Base-by-base conservation (phyloP, 108 stramenopile genomes). In the Cylindrotheca closterium region DNA sequence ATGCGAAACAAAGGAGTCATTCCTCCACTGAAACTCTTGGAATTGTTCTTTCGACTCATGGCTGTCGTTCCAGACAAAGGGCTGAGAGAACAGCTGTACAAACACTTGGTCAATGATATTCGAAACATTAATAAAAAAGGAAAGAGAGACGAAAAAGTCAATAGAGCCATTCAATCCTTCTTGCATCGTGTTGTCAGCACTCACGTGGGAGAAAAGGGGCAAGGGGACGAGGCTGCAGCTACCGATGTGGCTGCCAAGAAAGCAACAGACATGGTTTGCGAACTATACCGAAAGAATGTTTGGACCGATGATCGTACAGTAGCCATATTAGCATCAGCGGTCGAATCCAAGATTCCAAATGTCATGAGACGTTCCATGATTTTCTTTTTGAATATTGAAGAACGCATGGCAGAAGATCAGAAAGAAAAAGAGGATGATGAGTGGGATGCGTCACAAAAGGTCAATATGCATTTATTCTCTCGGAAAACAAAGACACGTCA, bases 301-400 rank as follows among this genome's bases (percentile, higher is more conserved):
- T 99, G 98, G 98, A 96, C 85, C n/a, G 97, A 98, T 73, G 89
- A 84, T 23, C 81, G 95, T 4, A 83, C 95, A 4, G 92, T 99
- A n/a, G 95, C 97, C 65, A 92, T 96, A 42, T 72, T 99, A 15
- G 97, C 96, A 3, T 66, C 85, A 10, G 97, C 93, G 1, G 80
- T 79, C 23, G 37, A 68, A 1, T 76, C 75, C 52, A 73, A 73
- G 50, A 89, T 80, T 45, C 55, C 76, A 0, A 80, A 78, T 10
- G 78, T 96, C 42, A 77, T 85, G 77, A 56, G 70, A 31, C 79
- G 91, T 4, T 90, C 96, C 2, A 79, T 97, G 51, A 78, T 96
- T 55, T 99, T 99, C 90, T 98, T 99, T 77, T 79, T 98, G 22
- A 93, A 94, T 26, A 96, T 98, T 68, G 97, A 98, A 69, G 82